Evolutionary conservation across 2,329 filamentous ascomycete species (phyloP).

Genomic region (Aspergillus jensenii): DNA sequence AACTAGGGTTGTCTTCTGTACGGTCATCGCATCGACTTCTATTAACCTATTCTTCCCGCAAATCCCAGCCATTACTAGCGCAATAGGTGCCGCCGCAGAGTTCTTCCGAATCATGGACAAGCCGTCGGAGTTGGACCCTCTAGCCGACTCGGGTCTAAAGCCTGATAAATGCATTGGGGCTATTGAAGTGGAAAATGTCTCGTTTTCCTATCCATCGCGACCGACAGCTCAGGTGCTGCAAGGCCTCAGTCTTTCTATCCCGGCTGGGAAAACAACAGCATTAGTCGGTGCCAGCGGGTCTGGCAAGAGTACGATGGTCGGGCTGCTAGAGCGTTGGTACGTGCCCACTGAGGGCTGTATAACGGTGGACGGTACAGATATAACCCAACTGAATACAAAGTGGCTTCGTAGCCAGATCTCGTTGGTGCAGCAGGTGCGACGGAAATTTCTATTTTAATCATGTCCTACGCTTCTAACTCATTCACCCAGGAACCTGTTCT

Average conservation of each 20-base stretch:
- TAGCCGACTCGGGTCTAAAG: constrained; percentile 67
- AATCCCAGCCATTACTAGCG: constrained; percentile 39
- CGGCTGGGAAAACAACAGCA: constrained; percentile 87
- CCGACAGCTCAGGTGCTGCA: constrained; percentile 88
- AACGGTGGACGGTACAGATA: constrained; percentile 77
- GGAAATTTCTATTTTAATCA: neutral
- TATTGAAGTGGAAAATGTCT: constrained; percentile 77
- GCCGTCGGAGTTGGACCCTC: constrained; percentile 76
- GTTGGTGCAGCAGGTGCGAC: constrained; percentile 55
- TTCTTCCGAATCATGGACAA: constrained; percentile 83
- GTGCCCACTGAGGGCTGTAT: constrained; percentile 80
- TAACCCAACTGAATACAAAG: constrained; percentile 75
- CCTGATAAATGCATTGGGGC: constrained; percentile 71
- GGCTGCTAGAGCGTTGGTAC: constrained; percentile 91
- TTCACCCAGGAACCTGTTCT: constrained; percentile 85
- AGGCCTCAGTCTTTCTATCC: constrained; percentile 73
- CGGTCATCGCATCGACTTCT: constrained; percentile 35
- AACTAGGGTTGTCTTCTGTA: constrained; percentile 23
- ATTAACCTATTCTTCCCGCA: constrained; percentile 37
- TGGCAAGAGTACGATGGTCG: constrained; percentile 92
- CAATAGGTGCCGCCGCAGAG: constrained; percentile 40
- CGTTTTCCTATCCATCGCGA: constrained; percentile 91
- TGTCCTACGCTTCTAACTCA: neutral
- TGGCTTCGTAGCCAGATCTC: constrained; percentile 93
- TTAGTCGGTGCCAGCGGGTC: constrained; percentile 92